Evolutionary conservation across 2,329 filamentous ascomycete genomes (phyloP).

Genomic region (Ceratocystis lukuohia): DNA sequence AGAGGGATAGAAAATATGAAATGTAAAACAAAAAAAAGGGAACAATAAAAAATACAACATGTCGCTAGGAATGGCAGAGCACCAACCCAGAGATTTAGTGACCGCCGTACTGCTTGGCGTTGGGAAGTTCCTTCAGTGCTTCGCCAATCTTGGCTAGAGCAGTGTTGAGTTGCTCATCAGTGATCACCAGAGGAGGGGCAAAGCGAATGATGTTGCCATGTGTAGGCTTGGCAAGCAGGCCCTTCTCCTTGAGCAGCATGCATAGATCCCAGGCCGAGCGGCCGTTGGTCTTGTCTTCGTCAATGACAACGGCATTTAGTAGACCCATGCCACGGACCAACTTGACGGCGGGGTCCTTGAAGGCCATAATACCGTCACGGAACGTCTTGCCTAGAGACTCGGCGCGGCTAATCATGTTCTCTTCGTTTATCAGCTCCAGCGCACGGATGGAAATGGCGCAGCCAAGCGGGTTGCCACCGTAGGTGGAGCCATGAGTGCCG

Average conservation of each 20-base stretch:
- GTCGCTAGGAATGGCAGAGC: background rate
- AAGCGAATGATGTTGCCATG: conserved; percentile 98
- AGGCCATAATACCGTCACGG: conserved; percentile 59
- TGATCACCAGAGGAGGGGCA: conserved; percentile 91
- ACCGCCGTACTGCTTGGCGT: conserved; percentile 27
- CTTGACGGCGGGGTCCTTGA: conserved; percentile 70
- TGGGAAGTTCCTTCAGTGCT: conserved; percentile 69
- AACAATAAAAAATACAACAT: background rate
- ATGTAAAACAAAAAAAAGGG: background rate
- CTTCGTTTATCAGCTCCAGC: conserved; percentile 84
- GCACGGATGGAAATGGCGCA: conserved; percentile 93
- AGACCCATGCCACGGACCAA: conserved; percentile 82
- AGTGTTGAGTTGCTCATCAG: conserved; percentile 67
- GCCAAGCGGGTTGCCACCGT: conserved; percentile 89
- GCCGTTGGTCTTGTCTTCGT: conserved; percentile 72
- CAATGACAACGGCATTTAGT: conserved; percentile 90
- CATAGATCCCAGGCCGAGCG: conserved; percentile 93
- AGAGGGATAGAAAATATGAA: background rate
- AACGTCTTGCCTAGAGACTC: conserved; percentile 71
- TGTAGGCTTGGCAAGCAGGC: conserved; percentile 90
- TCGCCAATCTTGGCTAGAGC: conserved; percentile 69
- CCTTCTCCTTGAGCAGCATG: conserved; percentile 89
- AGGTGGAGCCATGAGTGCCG: conserved; percentile 95
- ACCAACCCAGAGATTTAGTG: conserved; percentile 25
- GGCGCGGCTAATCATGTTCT: conserved; percentile 71